A percentile compares a stretch with the other conserved stretches of the same genome.
phyloP scores from a whole-genome alignment of 495 filamentous ascomycete genomes.

The Penicillium canescens region DNA sequence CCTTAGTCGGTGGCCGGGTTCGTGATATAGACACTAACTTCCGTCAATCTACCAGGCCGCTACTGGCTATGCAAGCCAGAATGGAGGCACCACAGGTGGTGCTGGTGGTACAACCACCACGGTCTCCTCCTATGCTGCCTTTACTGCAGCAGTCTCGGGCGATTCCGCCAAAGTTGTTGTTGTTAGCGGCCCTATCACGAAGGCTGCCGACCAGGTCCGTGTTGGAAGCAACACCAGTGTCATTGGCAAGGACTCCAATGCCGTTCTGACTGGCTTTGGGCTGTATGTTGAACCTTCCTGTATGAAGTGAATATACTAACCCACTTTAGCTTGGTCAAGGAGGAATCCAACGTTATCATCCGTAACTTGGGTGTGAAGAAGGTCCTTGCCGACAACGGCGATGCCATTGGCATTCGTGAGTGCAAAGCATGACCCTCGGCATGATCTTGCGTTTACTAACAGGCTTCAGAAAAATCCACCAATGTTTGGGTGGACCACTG shows the following conservation, averaged over 20 bases:
- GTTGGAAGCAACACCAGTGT: conserved; percentile 58
- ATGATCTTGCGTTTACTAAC: background rate
- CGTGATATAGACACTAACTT: background rate
- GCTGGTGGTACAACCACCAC: conserved; percentile 58
- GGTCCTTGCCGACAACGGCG: conserved; percentile 57
- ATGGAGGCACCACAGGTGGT: conserved; percentile 61
- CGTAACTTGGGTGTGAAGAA: conserved; percentile 62
- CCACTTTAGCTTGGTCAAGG: conserved; percentile 39
- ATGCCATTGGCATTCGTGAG: conserved; percentile 57
- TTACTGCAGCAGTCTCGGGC: conserved; percentile 48
- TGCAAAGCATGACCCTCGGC: background rate
- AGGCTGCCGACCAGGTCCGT: conserved; percentile 40
- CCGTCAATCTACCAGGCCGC: conserved; percentile 17
- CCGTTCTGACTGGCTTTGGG: conserved; percentile 33
- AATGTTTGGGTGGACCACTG: conserved; percentile 72
- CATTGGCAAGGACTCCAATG: conserved; percentile 41
- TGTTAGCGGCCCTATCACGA: conserved; percentile 46
- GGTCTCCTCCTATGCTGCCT: conserved; percentile 56
- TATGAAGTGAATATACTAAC: background rate
- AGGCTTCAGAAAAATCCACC: conserved; percentile 35
- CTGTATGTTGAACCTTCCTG: conserved; percentile 17
- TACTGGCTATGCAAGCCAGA: conserved; percentile 43
- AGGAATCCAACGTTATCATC: conserved; percentile 59
- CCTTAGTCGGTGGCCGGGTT: background rate
- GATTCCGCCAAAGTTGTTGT: conserved; percentile 48